phyloP scores from a whole-genome alignment of 2,329 filamentous ascomycete genomes.

The Colletotrichum spaethianum region DNA sequence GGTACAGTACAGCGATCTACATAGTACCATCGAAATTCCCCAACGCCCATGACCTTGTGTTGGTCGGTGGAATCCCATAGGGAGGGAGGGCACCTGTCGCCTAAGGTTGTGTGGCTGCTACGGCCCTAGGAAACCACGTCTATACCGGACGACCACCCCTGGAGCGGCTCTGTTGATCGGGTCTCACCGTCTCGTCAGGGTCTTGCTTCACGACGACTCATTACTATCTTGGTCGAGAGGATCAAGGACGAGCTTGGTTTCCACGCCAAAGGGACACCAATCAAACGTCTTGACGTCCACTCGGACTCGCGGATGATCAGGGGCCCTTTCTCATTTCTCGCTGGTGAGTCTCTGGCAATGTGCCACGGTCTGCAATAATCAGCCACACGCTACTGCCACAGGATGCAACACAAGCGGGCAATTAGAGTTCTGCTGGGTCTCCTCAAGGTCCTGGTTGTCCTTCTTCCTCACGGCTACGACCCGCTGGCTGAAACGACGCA shows the following conservation, averaged over 20 bases:
- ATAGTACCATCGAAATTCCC: conserved; percentile 29
- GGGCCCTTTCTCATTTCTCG: conserved; percentile 34
- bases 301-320: conserved; percentile 29
- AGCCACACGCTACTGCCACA: conserved; percentile 38
- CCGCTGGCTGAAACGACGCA: not conserved
- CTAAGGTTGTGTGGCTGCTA: conserved; percentile 23
- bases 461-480: not conserved
- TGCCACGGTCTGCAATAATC: conserved; percentile 31
- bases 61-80: conserved; percentile 32
- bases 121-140: conserved; percentile 24
- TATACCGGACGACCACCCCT: conserved; percentile 32
- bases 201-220: conserved; percentile 20
- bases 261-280: conserved; percentile 15
- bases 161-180: conserved; percentile 40
- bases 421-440: conserved; percentile 32
- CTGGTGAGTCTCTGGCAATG: conserved; percentile 26
- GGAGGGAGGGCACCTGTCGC: conserved; percentile 6
- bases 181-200: conserved; percentile 38
- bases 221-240: conserved; percentile 22
- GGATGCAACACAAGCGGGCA: conserved; percentile 22
- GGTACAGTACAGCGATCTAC: conserved; percentile 8
- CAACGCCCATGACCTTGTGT: conserved; percentile 20
- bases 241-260: conserved; percentile 16
- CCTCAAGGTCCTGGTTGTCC: conserved; percentile 4
- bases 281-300: conserved; percentile 17